A percentile compares a stretch with the other conserved stretches of the same genome.
These are phyloP conservation scores for Suillus tomentosus DNA, from an alignment of 768 basidiomycete species.

Conservation along the genomic window DNA sequence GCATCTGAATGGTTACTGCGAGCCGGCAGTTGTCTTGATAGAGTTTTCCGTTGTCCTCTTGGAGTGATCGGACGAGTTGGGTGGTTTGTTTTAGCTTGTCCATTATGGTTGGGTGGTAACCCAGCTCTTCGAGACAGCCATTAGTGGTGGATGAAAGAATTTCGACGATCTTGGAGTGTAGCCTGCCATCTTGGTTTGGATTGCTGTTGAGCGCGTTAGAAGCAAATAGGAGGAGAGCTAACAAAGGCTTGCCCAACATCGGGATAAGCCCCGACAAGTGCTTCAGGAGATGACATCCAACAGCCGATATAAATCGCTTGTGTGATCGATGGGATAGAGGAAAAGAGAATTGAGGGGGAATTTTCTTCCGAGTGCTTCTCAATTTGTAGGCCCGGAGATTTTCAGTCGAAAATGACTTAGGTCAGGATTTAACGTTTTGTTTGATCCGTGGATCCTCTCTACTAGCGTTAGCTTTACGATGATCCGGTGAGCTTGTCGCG, in stretches of 20 bases:
- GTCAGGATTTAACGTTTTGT: background rate
- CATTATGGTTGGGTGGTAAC: slow-evolving; percentile 45
- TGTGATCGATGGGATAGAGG: background rate
- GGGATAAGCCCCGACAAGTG: background rate
- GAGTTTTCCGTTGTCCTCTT: slow-evolving; percentile 34
- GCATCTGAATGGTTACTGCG: slow-evolving; percentile 28
- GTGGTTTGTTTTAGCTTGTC: slow-evolving; percentile 25
- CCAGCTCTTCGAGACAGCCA: slow-evolving; percentile 48
- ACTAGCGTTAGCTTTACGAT: background rate
- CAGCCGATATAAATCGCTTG: background rate
- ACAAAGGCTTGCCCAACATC: background rate
- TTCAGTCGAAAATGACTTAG: background rate
- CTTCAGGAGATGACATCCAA: background rate
- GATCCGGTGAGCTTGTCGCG: background rate
- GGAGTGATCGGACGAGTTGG: slow-evolving; percentile 35
- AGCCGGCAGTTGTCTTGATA: slow-evolving; percentile 42
- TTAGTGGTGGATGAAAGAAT: slow-evolving; percentile 47
- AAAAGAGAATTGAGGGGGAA: background rate
- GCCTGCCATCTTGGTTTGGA: background rate
- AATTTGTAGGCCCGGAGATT: slow-evolving; percentile 3
- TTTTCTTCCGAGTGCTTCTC: background rate
- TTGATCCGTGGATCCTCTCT: background rate
- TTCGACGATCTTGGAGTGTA: slow-evolving; percentile 42
- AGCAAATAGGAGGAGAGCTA: background rate
- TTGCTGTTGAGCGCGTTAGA: background rate